Percentiles rank a stretch among this genome's conserved stretches.
These are phyloP conservation scores for Eucalyptus guilfoylei DNA, from an alignment of 345 rosid genomes.

Conservation along the genomic window DNA sequence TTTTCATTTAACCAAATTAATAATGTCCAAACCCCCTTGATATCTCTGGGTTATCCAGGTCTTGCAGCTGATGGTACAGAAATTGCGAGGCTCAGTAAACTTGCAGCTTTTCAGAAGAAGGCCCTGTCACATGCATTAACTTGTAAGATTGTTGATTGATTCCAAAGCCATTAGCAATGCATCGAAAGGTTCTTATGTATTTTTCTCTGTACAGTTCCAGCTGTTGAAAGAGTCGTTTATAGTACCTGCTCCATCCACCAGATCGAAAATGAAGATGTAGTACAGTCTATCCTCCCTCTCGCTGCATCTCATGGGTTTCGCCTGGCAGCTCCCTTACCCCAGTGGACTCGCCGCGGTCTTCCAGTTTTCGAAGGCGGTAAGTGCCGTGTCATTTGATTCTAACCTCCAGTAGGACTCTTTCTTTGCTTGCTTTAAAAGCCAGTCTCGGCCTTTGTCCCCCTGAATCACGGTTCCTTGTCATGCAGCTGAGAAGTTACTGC, in stretches of 20 bases:
- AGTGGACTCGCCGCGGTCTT: constrained; percentile 69
- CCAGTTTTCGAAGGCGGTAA: constrained; percentile 67
- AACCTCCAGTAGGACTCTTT: not conserved
- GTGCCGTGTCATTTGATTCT: not conserved
- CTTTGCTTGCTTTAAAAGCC: not conserved
- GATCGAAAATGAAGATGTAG: constrained; percentile 81
- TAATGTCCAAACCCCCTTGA: not conserved
- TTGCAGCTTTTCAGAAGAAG: constrained; percentile 77
- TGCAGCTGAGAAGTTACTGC: constrained; percentile 32
- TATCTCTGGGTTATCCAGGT: not conserved
- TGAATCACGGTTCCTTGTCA: not conserved
- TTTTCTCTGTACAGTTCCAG: constrained; percentile 35
- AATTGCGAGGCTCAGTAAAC: constrained; percentile 49
- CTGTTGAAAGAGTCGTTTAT: constrained; percentile 60
- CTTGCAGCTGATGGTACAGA: constrained; percentile 11
- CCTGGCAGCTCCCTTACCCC: constrained; percentile 59
- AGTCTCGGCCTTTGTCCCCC: not conserved
- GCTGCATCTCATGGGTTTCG: constrained; percentile 46
- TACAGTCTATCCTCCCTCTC: constrained; percentile 44
- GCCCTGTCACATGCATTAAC: constrained; percentile 78
- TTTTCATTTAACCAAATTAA: not conserved
- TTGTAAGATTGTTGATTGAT: constrained; percentile 23
- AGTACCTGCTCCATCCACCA: constrained; percentile 91
- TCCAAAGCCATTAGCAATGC: not conserved
- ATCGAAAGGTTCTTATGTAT: not conserved